Percentiles rank a stretch among this genome's conserved stretches.
Conservation (phyloP, 2,329 filamentous ascomycete genomes). For the Drechmeria coniospora region DNA sequence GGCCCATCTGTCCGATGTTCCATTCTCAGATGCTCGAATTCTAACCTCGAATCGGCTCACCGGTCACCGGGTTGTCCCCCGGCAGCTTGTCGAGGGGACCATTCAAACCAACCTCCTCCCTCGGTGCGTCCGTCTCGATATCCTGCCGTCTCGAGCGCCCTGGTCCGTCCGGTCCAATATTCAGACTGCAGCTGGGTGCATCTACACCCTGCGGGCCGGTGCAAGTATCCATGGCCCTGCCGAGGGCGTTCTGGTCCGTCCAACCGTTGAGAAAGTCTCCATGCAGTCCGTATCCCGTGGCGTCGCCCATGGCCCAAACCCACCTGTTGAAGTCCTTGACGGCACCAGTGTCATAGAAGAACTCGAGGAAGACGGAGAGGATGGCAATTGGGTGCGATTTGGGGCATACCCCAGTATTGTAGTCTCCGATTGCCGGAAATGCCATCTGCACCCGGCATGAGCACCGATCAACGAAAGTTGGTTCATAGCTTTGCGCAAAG, state of each 20-base stretch:
- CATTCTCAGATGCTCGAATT: too few relatives aligned
- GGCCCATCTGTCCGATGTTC: too few relatives aligned
- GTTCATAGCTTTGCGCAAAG: too few relatives aligned
- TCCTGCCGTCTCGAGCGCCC: constrained; percentile 7
- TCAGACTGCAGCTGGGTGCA: constrained; percentile 11
- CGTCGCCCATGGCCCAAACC: constrained; percentile 13
- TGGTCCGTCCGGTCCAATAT: constrained; percentile 10
- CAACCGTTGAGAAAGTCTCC: constrained; percentile 16
- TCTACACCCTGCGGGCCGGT: constrained; percentile 10
- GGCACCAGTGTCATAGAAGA: constrained; percentile 25
- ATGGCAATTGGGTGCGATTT: constrained; percentile 25
- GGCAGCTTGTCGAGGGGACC: constrained; percentile 10
- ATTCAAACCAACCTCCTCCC: constrained; percentile 11
- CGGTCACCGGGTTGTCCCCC: constrained; percentile 12
- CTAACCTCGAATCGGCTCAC: background rate
- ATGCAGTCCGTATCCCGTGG: constrained; percentile 14
- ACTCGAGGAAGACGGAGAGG: constrained; percentile 29
- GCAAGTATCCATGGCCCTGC: constrained; percentile 12
- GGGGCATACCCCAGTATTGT: constrained; percentile 20
- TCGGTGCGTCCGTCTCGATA: constrained; percentile 8
- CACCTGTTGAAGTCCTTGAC: constrained; percentile 12
- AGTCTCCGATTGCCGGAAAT: constrained; percentile 13
- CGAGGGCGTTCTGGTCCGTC: constrained; percentile 12
- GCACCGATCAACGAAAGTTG: background rate
- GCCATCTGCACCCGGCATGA: constrained; percentile 8